phyloP scores from a whole-genome alignment of 2,329 filamentous ascomycete species.

The Onygenales sp. region DNA sequence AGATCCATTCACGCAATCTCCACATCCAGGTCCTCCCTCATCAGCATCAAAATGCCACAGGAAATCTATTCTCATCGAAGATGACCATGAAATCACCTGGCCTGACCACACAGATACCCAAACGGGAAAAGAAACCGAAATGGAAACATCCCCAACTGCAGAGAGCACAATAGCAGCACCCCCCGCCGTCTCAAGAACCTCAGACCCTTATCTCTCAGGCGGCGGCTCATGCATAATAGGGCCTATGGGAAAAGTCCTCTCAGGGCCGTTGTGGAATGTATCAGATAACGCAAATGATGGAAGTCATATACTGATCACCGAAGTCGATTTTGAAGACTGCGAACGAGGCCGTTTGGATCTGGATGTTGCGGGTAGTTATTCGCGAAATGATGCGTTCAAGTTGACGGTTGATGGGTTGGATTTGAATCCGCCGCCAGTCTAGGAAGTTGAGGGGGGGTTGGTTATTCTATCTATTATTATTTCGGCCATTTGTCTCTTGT shows the following conservation, averaged over 20 bases:
- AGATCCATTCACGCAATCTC: not conserved
- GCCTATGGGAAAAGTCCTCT: slow-evolving; percentile 69
- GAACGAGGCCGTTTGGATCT: slow-evolving; percentile 71
- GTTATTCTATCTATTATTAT: not conserved
- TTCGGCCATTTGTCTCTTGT: not conserved
- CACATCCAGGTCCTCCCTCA: not conserved
- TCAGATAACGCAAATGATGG: slow-evolving; percentile 44
- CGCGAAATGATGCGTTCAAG: slow-evolving; percentile 58
- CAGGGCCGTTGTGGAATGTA: slow-evolving; percentile 71
- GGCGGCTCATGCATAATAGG: slow-evolving; percentile 78
- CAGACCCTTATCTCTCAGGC: slow-evolving; percentile 51
- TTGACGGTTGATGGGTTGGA: slow-evolving; percentile 52
- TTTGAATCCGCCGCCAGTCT: slow-evolving; percentile 45
- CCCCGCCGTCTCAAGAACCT: slow-evolving; percentile 4
- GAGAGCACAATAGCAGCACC: not conserved
- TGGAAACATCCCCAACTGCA: slow-evolving; percentile 4
- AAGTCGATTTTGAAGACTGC: slow-evolving; percentile 84
- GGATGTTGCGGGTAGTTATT: slow-evolving; percentile 79
- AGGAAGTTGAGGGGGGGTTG: not conserved
- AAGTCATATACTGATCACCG: slow-evolving; percentile 51
- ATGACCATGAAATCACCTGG: slow-evolving; percentile 32
- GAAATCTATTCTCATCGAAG: slow-evolving; percentile 17
- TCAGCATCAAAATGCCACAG: slow-evolving; percentile 2
- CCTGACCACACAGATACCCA: slow-evolving; percentile 29
- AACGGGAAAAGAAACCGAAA: not conserved